These are phyloP conservation scores for Cutaneotrichosporon sp. DNA, from an alignment of 1,284 basidiomycete genomes.

Conservation along the genomic window DNA sequence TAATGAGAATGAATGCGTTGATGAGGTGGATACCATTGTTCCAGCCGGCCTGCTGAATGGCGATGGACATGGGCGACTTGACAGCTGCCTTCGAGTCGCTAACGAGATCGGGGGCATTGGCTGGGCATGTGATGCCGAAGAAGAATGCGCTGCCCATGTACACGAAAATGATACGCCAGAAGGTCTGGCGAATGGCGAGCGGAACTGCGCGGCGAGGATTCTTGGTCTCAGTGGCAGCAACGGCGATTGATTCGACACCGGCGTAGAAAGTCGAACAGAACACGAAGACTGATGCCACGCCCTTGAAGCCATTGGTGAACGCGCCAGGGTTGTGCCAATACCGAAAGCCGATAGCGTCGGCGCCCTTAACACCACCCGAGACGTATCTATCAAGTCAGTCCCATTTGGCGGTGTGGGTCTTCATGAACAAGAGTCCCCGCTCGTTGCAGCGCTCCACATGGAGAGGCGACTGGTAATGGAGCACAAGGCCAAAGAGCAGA, in stretches of 20 bases:
- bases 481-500: no score
- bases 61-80: constrained; percentile 79
- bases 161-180: constrained; percentile 65
- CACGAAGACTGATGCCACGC: constrained; percentile 17
- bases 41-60: constrained; percentile 62
- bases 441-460: no score
- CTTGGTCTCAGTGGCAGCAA: constrained; percentile 49
- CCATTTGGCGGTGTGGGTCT: no score
- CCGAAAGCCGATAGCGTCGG: constrained; percentile 45
- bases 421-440: no score
- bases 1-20: constrained; percentile 61
- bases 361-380: constrained; percentile 50
- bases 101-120: constrained; percentile 57
- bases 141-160: constrained; percentile 60
- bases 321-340: constrained; percentile 51
- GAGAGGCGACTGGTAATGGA: no score
- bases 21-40: constrained; percentile 61
- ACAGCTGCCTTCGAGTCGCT: constrained; percentile 55
- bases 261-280: constrained; percentile 22
- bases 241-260: constrained; percentile 46
- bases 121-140: constrained; percentile 72
- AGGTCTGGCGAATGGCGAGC: constrained; percentile 69
- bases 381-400: constrained; percentile 41
- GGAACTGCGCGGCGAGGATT: constrained; percentile 71
- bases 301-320: constrained; percentile 39